Evolutionary conservation across 192 early-diverging fungal genomes (phyloP).

Genomic region (Backusella australiensis): DNA sequence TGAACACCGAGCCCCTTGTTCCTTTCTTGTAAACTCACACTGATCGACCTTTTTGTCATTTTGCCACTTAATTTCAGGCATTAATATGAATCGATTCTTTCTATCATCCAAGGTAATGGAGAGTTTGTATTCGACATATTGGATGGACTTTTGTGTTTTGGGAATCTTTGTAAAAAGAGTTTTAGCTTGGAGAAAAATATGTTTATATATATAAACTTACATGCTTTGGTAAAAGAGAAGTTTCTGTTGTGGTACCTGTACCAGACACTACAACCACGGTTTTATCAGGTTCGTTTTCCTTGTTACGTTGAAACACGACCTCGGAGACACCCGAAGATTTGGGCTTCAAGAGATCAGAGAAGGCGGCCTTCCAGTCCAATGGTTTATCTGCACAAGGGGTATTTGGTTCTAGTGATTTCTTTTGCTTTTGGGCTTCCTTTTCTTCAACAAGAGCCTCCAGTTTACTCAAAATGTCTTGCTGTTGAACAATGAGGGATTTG

Average conservation of each 20-base stretch:
- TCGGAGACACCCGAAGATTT: neutral
- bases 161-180: neutral
- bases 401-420: neutral
- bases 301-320: neutral
- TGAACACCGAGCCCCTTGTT: neutral
- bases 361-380: neutral
- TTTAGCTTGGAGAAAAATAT: neutral
- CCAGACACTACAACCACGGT: constrained; percentile 11
- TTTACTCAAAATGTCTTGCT: neutral
- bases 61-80: constrained; percentile 12
- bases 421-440: neutral
- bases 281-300: neutral
- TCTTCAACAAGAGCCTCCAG: neutral
- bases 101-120: neutral
- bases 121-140: constrained; percentile 9
- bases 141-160: neutral
- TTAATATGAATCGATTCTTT: constrained; percentile 10
- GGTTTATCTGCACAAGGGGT: neutral
- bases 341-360: neutral
- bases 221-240: neutral
- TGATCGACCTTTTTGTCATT: constrained; percentile 14
- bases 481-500: neutral
- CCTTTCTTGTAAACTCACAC: constrained; percentile 19
- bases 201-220: neutral
- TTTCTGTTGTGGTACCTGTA: constrained; percentile 12